Evolutionary conservation across 1,284 basidiomycete species (phyloP), one percentile per base, ranked within the genome.

Genomic region (Leccinum subrobustum): DNA sequence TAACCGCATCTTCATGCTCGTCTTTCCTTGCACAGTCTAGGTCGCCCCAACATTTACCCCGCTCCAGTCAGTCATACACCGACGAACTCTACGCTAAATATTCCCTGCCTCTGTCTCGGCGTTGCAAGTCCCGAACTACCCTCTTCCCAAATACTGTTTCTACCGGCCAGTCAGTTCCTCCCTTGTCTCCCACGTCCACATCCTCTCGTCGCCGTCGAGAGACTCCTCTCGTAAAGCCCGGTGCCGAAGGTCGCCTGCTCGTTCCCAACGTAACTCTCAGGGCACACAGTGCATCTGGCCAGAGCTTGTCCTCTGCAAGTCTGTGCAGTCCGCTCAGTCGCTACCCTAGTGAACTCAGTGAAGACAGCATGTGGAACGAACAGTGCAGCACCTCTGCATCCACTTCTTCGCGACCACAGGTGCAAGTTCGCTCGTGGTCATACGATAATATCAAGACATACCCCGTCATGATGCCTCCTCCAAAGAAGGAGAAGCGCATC

Each of bases 361-460:
- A 74, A 54, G 73, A 73, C n/a, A 72, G 71, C 14, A 67, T 76
- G 61, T 68, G 63, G 64, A 65, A 62, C 20, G 71, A 70, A 42
- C 64, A 68, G 47, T 60, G 50, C 3, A 54, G 54, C 4, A 33
- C 60, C 3, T 68, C 68, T n/a, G 51, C 60, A 6, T 59, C 72
- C 2, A 14, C 50, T 3, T 58, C 66, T 3, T 70, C 71, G n/a
- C 70, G 69, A 61, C 70, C 71, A 58, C 65, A 64, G 27, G 66
- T 66, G 5, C 71, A 75, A 61, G 88, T 77, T 12, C 85, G 85
- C 18, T 84, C 87, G 1, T 87, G 85, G 86, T 88, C 86, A 2
- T 89, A 88, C 66, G 87, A 88, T 64, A 84, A 86, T 64, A 73
- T 86, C 57, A 80, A 79, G 68, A 87, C 85, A 1, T 89, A 89